Evolutionary conservation across 495 filamentous ascomycete species (phyloP).

Genomic region (Aspergillus cavernicola): DNA sequence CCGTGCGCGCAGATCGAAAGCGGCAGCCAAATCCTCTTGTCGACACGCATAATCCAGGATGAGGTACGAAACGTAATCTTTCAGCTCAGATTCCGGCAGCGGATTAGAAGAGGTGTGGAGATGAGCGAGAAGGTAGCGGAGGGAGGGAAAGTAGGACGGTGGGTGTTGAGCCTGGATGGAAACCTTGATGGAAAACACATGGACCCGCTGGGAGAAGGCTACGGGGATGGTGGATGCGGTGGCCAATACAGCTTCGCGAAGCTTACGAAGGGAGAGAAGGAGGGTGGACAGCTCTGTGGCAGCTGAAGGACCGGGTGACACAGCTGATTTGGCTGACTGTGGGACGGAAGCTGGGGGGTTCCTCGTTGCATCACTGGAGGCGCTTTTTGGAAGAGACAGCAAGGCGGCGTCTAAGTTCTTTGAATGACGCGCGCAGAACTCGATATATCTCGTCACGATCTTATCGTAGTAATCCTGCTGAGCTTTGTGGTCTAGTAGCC

Average conservation of each 20-base stretch:
- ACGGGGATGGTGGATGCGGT: constrained; percentile 62
- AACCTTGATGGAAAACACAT: constrained; percentile 77
- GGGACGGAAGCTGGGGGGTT: constrained; percentile 36
- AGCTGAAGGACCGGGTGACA: constrained; percentile 29
- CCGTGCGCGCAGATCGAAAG: constrained; percentile 56
- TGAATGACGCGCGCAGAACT: constrained; percentile 70
- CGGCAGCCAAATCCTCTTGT: constrained; percentile 67
- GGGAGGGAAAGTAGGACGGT: constrained; percentile 86
- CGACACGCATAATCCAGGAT: constrained; percentile 88
- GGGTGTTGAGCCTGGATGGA: constrained; percentile 73
- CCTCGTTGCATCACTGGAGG: constrained; percentile 38
- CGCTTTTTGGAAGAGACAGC: constrained; percentile 55
- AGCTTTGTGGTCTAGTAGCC: constrained; percentile 67
- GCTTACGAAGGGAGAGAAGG: constrained; percentile 77
- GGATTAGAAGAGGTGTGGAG: constrained; percentile 61
- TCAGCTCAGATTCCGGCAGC: constrained; percentile 63
- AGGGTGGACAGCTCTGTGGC: constrained; percentile 55
- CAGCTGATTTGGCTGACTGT: constrained; percentile 20
- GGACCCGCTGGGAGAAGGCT: constrained; percentile 63
- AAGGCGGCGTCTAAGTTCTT: constrained; percentile 72
- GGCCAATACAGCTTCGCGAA: constrained; percentile 73
- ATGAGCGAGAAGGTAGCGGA: constrained; percentile 68
- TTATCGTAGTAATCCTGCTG: constrained; percentile 83
- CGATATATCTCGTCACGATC: constrained; percentile 82
- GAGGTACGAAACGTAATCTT: constrained; percentile 74